Evolutionary conservation across 2,329 filamentous ascomycete species (phyloP).

Genomic region (Exophiala dermatitidis): DNA sequence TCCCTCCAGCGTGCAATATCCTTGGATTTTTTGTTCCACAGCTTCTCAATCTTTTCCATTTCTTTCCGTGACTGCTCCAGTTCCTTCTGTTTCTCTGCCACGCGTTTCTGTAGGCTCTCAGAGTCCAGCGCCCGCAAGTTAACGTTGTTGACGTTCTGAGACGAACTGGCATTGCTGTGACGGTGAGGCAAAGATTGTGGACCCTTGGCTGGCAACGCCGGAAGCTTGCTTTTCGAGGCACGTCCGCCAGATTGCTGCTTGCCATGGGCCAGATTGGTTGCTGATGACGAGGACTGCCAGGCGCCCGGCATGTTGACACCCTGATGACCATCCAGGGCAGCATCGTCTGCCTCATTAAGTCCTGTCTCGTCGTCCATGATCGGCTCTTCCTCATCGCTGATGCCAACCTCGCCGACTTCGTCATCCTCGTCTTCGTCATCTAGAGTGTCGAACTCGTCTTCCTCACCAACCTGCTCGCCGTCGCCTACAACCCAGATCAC

Average conservation of each 20-base stretch:
- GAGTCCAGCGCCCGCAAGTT: slow-evolving; percentile 37
- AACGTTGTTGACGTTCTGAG: background rate
- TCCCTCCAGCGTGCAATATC: slow-evolving; percentile 25
- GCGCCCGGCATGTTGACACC: slow-evolving; percentile 16
- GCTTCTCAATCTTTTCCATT: slow-evolving; percentile 47
- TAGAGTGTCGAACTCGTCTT: slow-evolving; percentile 23
- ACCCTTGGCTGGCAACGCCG: background rate
- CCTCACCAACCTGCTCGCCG: slow-evolving; percentile 20
- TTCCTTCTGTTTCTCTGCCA: slow-evolving; percentile 49
- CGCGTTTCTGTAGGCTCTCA: slow-evolving; percentile 36
- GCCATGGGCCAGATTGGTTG: background rate
- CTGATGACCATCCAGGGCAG: slow-evolving; percentile 1
- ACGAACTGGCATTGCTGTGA: background rate
- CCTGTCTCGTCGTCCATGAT: slow-evolving; percentile 6
- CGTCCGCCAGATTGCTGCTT: slow-evolving; percentile 1
- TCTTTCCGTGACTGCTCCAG: slow-evolving; percentile 66
- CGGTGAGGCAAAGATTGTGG: background rate
- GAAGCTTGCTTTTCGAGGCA: slow-evolving; percentile 3
- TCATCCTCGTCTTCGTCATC: slow-evolving; percentile 20
- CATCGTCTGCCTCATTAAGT: background rate
- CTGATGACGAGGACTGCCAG: slow-evolving; percentile 9
- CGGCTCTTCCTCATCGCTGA: background rate
- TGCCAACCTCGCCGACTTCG: slow-evolving; percentile 1
- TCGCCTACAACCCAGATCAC: slow-evolving; percentile 38
- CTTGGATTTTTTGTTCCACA: slow-evolving; percentile 27